Base-by-base conservation (phyloP, 2,329 filamentous ascomycete genomes). In the Tolypocladium sp. region DNA sequence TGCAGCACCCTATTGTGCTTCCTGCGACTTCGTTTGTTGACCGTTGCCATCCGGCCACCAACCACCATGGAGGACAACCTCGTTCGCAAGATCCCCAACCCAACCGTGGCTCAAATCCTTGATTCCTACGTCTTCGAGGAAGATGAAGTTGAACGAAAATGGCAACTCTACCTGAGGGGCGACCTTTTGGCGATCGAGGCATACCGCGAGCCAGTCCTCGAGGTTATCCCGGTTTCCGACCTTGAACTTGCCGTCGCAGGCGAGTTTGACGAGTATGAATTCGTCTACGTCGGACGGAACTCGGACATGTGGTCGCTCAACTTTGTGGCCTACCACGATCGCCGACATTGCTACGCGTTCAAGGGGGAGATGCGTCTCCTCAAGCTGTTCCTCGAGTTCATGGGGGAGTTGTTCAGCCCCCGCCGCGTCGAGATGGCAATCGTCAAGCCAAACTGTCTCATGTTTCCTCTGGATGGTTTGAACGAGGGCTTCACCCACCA, bases 291-390 rank as follows among this genome's bases (percentile, higher is more conserved):
- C 20, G 49, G 49, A 22, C 49, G 49, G 1, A 4, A 13, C 3
- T 53, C 49, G 12, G 10, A 53, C 9, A 53, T 37, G 30, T 53
- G 49, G 49, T 22, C 49, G n/a, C 30, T 27, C 55, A 62, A 63
- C 49, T 61, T 60, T 30, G 56, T 57, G 53, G 57, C 55, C 51
- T 64, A 59, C 59, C 22, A 58, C 42, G 3, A 9, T 7, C 22
- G 44, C 2, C 27, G 54, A 17, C 30, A 37, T 2, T 63, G 60
- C 58, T 57, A 58, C 33, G 61, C 55, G 2, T 65, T 65, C 58
- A 56, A 41, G 22, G 63, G 61, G 7, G 60, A 64, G 25, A 55
- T 60, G 17, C 54, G 60, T 4, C 59, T 62, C 3, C 37, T 64
- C 1, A 49, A 55, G 13, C 15, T 38, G 2, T 62, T 64, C 37